A percentile compares a stretch with the other conserved stretches of the same genome.
Evolutionary conservation across 495 filamentous ascomycete species (phyloP).

Genomic region (Xylaria venustula): DNA sequence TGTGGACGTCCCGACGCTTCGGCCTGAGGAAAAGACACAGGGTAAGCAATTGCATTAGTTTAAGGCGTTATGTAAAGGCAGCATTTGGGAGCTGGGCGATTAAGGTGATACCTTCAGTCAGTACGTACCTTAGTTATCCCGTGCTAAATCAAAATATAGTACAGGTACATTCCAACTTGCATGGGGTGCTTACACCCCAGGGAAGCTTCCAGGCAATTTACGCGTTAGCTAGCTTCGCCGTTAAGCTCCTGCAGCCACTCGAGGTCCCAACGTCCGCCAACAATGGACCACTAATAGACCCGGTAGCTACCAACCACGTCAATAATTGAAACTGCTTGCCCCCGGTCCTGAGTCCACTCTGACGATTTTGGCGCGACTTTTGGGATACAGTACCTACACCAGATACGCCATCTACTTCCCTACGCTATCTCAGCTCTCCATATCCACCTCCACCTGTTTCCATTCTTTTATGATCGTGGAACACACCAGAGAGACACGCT

Average conservation of each 20-base stretch:
- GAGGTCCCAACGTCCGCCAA: background rate
- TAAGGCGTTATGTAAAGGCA: too few relatives aligned
- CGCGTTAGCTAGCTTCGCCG: background rate
- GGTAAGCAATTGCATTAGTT: too few relatives aligned
- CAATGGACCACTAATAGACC: background rate
- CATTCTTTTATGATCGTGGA: conserved; percentile 6
- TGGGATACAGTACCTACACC: too few relatives aligned
- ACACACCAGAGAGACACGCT: background rate
- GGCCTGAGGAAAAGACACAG: too few relatives aligned
- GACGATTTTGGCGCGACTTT: background rate
- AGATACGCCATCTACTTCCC: conserved; percentile 1
- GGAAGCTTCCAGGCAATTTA: background rate
- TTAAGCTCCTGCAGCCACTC: conserved; percentile 1
- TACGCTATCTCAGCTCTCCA: conserved; percentile 7
- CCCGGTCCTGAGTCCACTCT: background rate
- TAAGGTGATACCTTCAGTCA: background rate
- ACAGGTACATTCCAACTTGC: too few relatives aligned
- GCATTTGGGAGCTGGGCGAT: too few relatives aligned
- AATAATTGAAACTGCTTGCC: conserved; percentile 6
- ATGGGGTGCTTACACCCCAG: too few relatives aligned
- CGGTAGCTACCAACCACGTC: conserved; percentile 1
- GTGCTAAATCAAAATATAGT: too few relatives aligned
- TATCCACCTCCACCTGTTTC: background rate
- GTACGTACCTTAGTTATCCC: background rate
- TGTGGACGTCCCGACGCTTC: too few relatives aligned